These are phyloP conservation scores for Fusarium kyushuense DNA, from an alignment of 2,329 filamentous ascomycete species.

Conservation along the genomic window DNA sequence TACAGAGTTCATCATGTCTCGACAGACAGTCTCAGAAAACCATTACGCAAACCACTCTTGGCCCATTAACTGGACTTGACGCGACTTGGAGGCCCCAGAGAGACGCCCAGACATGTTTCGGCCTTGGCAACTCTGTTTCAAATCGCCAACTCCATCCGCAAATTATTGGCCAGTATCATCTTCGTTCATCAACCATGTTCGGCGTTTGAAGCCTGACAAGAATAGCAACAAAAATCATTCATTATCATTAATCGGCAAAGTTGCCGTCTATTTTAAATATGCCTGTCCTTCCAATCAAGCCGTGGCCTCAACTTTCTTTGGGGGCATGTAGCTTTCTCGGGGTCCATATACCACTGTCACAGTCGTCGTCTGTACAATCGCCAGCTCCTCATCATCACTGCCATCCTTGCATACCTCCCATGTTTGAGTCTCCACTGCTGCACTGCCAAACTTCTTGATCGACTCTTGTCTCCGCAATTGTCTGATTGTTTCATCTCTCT, in stretches of 20 bases:
- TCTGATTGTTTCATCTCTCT: conserved; percentile 28
- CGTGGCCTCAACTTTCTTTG: neutral
- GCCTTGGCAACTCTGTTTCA: conserved; percentile 18
- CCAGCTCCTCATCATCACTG: conserved; percentile 38
- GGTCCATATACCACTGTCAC: conserved; percentile 45
- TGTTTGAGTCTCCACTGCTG: conserved; percentile 17
- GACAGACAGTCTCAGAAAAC: neutral
- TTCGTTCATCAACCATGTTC: neutral
- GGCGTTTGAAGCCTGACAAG: neutral
- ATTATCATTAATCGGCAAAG: neutral
- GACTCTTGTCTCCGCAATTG: conserved; percentile 43
- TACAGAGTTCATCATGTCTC: neutral
- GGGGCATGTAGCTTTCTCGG: conserved; percentile 18
- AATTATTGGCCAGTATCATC: conserved; percentile 3
- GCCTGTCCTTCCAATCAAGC: neutral
- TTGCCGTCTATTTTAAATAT: conserved; percentile 2
- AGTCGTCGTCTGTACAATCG: conserved; percentile 45
- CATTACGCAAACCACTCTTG: conserved; percentile 1
- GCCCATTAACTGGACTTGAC: neutral
- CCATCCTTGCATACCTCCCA: conserved; percentile 20
- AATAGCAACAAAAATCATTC: neutral
- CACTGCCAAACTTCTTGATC: conserved; percentile 38
- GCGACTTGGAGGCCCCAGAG: neutral
- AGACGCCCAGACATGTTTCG: conserved; percentile 21
- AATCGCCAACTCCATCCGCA: neutral